Conservation (phyloP, 305 asterid species). For the Fraxinus nigra region DNA sequence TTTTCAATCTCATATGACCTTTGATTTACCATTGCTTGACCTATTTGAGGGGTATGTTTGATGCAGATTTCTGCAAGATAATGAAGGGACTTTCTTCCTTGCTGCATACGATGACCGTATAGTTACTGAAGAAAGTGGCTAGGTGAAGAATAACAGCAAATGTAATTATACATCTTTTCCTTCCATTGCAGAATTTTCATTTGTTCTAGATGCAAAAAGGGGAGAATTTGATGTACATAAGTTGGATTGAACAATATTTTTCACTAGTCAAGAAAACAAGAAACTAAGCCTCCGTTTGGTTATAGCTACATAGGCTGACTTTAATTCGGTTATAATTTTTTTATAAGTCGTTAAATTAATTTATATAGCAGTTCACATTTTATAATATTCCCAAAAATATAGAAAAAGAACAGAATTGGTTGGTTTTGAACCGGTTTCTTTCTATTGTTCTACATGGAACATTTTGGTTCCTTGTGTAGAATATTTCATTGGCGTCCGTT, state of each 20-base stretch:
- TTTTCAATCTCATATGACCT: neutral
- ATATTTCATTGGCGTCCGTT: neutral
- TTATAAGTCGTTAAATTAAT: neutral
- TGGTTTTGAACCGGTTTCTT: neutral
- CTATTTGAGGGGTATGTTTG: slow-evolving; percentile 8
- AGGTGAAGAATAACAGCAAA: slow-evolving; percentile 37
- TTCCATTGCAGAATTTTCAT: neutral
- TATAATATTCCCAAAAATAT: neutral
- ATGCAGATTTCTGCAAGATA: slow-evolving; percentile 66
- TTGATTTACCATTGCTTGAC: neutral
- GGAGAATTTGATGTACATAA: neutral
- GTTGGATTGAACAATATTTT: neutral
- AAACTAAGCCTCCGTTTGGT: neutral
- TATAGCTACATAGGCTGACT: neutral
- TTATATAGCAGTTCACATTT: neutral
- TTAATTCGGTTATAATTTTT: neutral
- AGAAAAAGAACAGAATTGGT: neutral
- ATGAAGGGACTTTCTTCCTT: slow-evolving; percentile 56
- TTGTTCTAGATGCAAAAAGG: neutral
- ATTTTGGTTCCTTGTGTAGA: neutral
- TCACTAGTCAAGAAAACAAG: neutral
- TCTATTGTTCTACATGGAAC: neutral
- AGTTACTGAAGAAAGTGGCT: slow-evolving; percentile 45
- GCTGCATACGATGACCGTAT: slow-evolving; percentile 50
- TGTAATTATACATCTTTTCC: neutral